Conservation (phyloP, 805 yeast genomes). For the Metschnikowia colocasiae region DNA sequence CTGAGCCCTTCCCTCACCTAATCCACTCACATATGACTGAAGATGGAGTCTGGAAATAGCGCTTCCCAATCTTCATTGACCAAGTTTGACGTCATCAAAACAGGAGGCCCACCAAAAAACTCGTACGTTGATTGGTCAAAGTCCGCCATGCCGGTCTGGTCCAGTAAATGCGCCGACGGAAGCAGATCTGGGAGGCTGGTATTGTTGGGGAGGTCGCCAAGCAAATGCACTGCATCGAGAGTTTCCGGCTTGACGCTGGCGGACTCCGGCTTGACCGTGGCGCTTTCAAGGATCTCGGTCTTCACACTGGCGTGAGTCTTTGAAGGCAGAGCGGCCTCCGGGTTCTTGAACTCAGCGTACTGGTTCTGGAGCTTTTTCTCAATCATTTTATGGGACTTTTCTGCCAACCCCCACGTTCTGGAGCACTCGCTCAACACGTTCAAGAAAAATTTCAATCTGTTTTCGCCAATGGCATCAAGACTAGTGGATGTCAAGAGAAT, state of each 20-base stretch:
- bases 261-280: not conserved
- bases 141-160: conserved; percentile 6
- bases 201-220: not conserved
- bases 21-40: conserved; percentile 19
- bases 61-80: conserved; percentile 49
- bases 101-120: conserved; percentile 51
- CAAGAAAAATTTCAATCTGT: conserved; percentile 38
- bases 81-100: conserved; percentile 48
- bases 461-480: conserved; percentile 24
- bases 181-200: not conserved
- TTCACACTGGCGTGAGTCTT: too few relatives aligned
- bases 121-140: conserved; percentile 28
- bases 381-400: conserved; percentile 41
- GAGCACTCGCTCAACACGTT: conserved; percentile 39
- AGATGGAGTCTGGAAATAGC: conserved; percentile 45
- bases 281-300: too few relatives aligned
- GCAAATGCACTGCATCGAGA: conserved; percentile 1
- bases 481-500: conserved; percentile 33
- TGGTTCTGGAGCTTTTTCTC: conserved; percentile 29
- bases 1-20: too few relatives aligned
- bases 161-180: conserved; percentile 1
- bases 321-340: not conserved
- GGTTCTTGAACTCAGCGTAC: conserved; percentile 13
- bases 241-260: not conserved
- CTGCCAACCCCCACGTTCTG: conserved; percentile 46